Evolutionary conservation across 2,329 filamentous ascomycete species (phyloP).

Genomic region (Trichophyton equinum): DNA sequence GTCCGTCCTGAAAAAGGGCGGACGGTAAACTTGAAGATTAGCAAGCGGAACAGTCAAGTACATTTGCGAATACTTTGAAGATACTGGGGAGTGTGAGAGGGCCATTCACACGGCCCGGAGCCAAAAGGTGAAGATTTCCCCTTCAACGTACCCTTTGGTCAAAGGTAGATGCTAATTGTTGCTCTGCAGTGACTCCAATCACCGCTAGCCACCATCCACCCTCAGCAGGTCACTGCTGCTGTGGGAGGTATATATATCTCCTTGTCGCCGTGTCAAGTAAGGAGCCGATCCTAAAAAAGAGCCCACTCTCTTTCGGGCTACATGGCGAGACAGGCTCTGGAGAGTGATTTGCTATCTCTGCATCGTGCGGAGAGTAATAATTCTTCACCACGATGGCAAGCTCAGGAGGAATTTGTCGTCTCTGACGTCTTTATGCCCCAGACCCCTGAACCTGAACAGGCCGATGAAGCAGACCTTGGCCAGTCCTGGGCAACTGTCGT

Average conservation of each 20-base stretch:
- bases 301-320: not conserved
- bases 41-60: not conserved
- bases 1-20: conserved; percentile 42
- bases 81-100: not conserved
- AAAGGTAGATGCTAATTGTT: not conserved
- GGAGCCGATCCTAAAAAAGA: not conserved
- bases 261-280: not conserved
- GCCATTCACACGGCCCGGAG: not conserved
- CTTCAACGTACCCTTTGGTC: no score
- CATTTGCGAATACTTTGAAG: conserved; percentile 1
- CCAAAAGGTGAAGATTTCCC: not conserved
- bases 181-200: not conserved
- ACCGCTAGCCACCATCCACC: not conserved
- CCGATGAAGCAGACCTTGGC: not conserved
- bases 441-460: conserved; percentile 4
- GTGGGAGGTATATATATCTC: no score
- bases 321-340: conserved; percentile 5
- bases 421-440: conserved; percentile 15
- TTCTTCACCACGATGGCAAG: conserved; percentile 8
- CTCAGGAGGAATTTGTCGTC: conserved; percentile 14
- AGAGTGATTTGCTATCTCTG: conserved; percentile 7
- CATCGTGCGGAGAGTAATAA: conserved; percentile 3
- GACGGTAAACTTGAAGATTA: conserved; percentile 32
- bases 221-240: not conserved
- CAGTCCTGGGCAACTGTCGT: not conserved